Evolutionary conservation across 2,329 filamentous ascomycete genomes (phyloP).

Genomic region (Cercospora brassicicola): DNA sequence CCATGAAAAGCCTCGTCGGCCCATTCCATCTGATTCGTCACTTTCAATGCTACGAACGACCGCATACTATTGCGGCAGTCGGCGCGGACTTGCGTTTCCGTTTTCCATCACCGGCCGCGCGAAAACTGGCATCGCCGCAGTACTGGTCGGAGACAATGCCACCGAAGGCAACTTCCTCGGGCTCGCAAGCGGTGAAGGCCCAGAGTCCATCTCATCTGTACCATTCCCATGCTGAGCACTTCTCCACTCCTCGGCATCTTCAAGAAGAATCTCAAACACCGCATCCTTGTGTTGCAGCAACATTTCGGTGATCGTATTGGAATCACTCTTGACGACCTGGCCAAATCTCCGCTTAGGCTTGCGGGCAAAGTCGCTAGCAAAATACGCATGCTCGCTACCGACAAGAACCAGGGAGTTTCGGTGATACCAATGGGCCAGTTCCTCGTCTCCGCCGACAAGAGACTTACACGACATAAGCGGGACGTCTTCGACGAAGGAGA

Average conservation of each 20-base stretch:
- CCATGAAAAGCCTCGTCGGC: not conserved
- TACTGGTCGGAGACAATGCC: not conserved
- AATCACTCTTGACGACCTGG: constrained; percentile 49
- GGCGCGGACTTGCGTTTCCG: constrained; percentile 1
- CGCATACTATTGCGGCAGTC: constrained; percentile 8
- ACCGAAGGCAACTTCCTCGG: constrained; percentile 2
- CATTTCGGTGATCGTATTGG: constrained; percentile 57
- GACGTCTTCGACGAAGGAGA: constrained; percentile 78
- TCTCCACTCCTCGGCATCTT: constrained; percentile 44
- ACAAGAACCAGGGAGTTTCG: constrained; percentile 78
- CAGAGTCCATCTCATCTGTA: constrained; percentile 5
- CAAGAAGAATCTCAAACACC: constrained; percentile 50
- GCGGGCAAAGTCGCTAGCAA: constrained; percentile 60
- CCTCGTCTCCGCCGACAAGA: constrained; percentile 58
- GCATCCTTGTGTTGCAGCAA: constrained; percentile 53
- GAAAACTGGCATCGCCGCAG: not conserved
- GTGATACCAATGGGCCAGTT: constrained; percentile 82
- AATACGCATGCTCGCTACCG: constrained; percentile 71
- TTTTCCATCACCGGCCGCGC: not conserved
- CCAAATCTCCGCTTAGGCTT: constrained; percentile 61
- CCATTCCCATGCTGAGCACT: not conserved
- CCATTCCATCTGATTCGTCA: not conserved
- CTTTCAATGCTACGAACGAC: not conserved
- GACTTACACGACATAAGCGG: constrained; percentile 71
- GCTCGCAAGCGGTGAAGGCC: constrained; percentile 1